Evolutionary conservation across 1,284 basidiomycete species (phyloP), one percentile per base, ranked within the genome.

Genomic region (Malassezia arunalokei): DNA sequence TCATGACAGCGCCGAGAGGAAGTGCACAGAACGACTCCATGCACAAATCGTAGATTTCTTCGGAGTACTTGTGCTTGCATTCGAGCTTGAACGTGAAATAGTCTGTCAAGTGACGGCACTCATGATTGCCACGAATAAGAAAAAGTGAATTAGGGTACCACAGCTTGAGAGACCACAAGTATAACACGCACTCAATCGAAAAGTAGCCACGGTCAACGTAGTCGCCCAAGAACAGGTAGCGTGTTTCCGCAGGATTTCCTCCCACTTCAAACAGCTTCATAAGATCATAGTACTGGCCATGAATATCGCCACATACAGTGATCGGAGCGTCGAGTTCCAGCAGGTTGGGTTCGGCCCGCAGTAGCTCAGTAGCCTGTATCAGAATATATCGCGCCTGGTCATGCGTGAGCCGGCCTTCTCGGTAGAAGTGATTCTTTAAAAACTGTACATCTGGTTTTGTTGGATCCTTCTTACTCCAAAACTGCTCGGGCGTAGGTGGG

Each of bases 381-480:
- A 94, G 76, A 68, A 92, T 92, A 77, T 82, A 90, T 51, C 88
- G 73, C 14, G 87, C 87, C 75, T 91, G 86, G 53, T 90, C 87
- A 74, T 94, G 88, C 27, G 83, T 88, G 65, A 94, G 70, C 39
- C 74, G 58, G 0, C 92, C 92, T 75, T 96, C 92, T 49, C 91
- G 83, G 75, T 96, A 96, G 73, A 98, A 95, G 76, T 98, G 92
- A 68, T 96, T 96, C 79, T 98, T 98, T 59, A 98, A 79, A 76
- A 92, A 98, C 31, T 87, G 89, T 66, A 96, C 80, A 75, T 96
- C 69, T 11, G 69, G 69, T 48, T 72, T 72, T 40, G 58, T 52
- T n/a, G 69, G 68, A 39, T 72, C 69, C 43, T 63, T 62, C 15
- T 55, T 45, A 41, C 63, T 65, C 59, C 56, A 72, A 80, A 96